Evolutionary conservation across 371 early-diverging fungal genomes (phyloP), one percentile per base, ranked within the genome.

Genomic region (Syncephalastrum sp.): DNA sequence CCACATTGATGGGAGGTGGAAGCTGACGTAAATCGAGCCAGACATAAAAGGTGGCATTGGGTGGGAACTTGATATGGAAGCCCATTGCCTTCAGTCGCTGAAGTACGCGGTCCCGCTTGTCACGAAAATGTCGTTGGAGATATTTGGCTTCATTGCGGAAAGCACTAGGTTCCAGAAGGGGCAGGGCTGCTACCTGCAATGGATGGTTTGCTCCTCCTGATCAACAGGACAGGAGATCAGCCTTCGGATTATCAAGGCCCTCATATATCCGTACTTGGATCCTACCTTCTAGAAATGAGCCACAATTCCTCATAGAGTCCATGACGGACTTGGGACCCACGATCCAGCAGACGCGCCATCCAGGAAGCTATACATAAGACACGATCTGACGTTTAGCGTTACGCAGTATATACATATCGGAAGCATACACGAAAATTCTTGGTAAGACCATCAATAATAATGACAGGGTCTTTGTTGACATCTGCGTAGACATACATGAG

Each of bases 331-430:
- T 69, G 6, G 82, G 82, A 14, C 74, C 82, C 2, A 81, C 68
- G 42, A 81, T 73, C 82, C 82, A 81, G 47, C 79, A 79, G 2
- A 77, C 66, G 19, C 82, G 74, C 82, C 82, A 81, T 5, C 82
- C 82, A 29, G 82, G 82, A 50, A 81, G 65, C 70, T 70, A 60
- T 44, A n/a, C n/a, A 38, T 3, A 13, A 14, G 15, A 16, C 12
- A 51, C 21, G 27, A 14, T 27, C 3, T 44, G 46, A 16, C 23
- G 3, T 33, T n/a, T 17, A 17, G 15, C 15, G 15, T 33, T 33
- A 24, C 12, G 43, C 14, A 17, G n/a, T 12, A 21, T 5, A 0
- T 29, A 12, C 24, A 7, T 38, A 27, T 14, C 19, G 7, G 12
- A 5, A 10, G 41, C 50, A 49, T 63, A 65, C 70, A 17, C 82